Evolutionary conservation across 2,329 filamentous ascomycete genomes (phyloP), one percentile per base, ranked within the genome.

Genomic region (Calonectria leucothoes): DNA sequence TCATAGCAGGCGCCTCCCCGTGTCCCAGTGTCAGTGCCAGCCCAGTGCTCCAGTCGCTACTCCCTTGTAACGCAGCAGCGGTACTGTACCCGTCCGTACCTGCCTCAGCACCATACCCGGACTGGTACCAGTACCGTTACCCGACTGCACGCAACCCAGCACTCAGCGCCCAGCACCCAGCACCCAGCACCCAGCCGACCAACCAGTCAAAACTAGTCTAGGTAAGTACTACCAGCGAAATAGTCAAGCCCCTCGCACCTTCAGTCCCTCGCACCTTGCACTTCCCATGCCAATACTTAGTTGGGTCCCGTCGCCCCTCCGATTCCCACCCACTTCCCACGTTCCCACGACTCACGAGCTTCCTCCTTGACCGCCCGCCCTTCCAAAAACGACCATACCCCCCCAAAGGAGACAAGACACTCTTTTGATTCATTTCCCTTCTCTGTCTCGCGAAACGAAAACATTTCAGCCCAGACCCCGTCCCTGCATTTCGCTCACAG

Each of bases 331-430:
- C 69, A 66, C 63, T 66, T 65, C 57, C 59, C 68, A 70, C 57
- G 31, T 48, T 29, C 59, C 67, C 70, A 52, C 70, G 65, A 68
- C 70, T 72, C 70, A 72, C 70, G 66, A 72, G 65, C 70, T 72
- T 68, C 67, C 69, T 71, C 69, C 70, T 64, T 72, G 70, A 67
- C 69, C 70, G 70, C 70, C 70, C 65, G 29, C 57, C 49, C 57
- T 68, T 35, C 70, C 70, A 59, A 72, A 72, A 69, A 51, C 70
- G 49, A 65, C 70, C 65, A 63, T 23, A 69, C 42, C 65, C 65
- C 70, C 70, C 57, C 45, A 51, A 51, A 51, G 49, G 31, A 57
- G 37, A 49, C 57, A 69, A 67, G 65, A 65, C 70, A 65, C 57
- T 63, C 55, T 61, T 61, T 68, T 69, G 45, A 65, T 69, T 72